Evolutionary conservation across 768 basidiomycete genomes (phyloP).

Genomic region (Rhodotorula paludigena): DNA sequence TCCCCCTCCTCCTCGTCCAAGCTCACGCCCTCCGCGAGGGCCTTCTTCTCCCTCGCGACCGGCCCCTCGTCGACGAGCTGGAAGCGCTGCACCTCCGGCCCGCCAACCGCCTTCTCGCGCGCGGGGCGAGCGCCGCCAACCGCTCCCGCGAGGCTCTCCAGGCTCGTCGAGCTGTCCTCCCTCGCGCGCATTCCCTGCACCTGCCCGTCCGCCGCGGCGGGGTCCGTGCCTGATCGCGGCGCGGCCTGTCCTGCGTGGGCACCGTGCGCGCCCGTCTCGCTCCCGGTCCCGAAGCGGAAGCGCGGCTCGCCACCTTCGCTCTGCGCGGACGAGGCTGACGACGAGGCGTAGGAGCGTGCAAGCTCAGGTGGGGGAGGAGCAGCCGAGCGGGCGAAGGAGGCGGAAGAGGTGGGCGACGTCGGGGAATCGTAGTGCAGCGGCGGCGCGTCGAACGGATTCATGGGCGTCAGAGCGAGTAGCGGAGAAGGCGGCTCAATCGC

Average conservation of each 20-base stretch:
- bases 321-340: neutral
- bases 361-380: too few species aligned
- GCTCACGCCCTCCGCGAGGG: neutral
- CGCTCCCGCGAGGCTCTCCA: slow-evolving; percentile 8
- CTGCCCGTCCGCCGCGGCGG: too few species aligned
- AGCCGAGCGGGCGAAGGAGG: neutral
- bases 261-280: neutral
- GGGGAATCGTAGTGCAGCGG: neutral
- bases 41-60: neutral
- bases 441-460: neutral
- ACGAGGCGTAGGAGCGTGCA: neutral
- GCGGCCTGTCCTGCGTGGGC: neutral
- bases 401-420: neutral
- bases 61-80: slow-evolving; percentile 1
- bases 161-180: slow-evolving; percentile 17
- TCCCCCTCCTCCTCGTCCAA: neutral
- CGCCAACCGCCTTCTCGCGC: neutral
- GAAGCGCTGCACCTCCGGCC: neutral
- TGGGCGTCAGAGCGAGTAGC: neutral
- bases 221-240: too few species aligned
- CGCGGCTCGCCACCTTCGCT: neutral
- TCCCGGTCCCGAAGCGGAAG: slow-evolving; percentile 5
- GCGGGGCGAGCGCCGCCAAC: too few species aligned
- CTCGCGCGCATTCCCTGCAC: too few species aligned
- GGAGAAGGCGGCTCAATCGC: neutral